Conservation (phyloP, 495 filamentous ascomycete genomes). For the Annulohypoxylon bovei region DNA sequence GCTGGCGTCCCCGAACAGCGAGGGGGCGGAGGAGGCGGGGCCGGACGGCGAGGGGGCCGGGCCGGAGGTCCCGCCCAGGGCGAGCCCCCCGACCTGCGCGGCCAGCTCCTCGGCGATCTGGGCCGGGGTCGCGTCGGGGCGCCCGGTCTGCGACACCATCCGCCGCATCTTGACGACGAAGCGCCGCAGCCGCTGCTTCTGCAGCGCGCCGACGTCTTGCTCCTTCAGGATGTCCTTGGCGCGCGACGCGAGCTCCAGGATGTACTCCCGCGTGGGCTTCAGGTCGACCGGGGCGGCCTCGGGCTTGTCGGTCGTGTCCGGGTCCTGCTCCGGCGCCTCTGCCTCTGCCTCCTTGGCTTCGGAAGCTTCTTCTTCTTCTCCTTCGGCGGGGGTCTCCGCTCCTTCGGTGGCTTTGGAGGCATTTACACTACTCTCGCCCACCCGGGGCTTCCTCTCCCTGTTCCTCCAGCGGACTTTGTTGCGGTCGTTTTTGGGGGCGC, state of each 20-base stretch:
- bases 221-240: slow-evolving; percentile 44
- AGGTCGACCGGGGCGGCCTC: slow-evolving; percentile 38
- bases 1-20: background rate
- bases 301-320: slow-evolving; percentile 46
- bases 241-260: slow-evolving; percentile 35
- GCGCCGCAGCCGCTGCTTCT: slow-evolving; percentile 51
- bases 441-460: slow-evolving; percentile 15
- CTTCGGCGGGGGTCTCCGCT: slow-evolving; percentile 26
- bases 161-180: slow-evolving; percentile 46
- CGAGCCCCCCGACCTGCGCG: slow-evolving; percentile 36
- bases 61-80: slow-evolving; percentile 34
- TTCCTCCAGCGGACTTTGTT: slow-evolving; percentile 3
- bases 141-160: slow-evolving; percentile 37
- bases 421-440: too few relatives aligned
- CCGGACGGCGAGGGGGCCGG: slow-evolving; percentile 3
- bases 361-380: slow-evolving; percentile 31
- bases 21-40: background rate
- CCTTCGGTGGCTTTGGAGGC: too few relatives aligned
- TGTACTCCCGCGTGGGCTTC: slow-evolving; percentile 41
- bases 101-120: slow-evolving; percentile 46
- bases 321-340: slow-evolving; percentile 44
- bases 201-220: slow-evolving; percentile 39
- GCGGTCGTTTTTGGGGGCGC: slow-evolving; percentile 67
- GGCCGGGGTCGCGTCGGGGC: slow-evolving; percentile 23
- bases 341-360: slow-evolving; percentile 47